Evolutionary conservation across 2,329 filamentous ascomycete species (phyloP), one percentile per base, ranked within the genome.

Genomic region (Purpureocillium lavendulum): DNA sequence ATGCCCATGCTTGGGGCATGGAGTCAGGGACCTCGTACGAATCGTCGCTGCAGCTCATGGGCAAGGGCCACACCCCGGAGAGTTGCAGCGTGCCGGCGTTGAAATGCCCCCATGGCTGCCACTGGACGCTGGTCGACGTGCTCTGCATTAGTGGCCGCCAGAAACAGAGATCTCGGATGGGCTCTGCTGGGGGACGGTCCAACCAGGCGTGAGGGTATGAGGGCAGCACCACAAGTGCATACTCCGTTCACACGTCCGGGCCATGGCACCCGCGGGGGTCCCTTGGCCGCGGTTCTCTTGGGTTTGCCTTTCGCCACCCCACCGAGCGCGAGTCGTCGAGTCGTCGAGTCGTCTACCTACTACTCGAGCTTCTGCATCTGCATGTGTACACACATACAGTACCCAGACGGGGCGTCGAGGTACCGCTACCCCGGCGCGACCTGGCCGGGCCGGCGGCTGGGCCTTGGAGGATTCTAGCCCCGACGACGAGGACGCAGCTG

Each of bases 141-240:
- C 44, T 48, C 45, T 57, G 58, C 58, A 59, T 60, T 57, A 59
- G 56, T 51, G 54, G 54, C 49, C 48, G 49, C 48, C 52, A 52
- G 44, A 52, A 26, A 45, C 45, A 54, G 49, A 59, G 52, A 59
- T 59, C 52, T 59, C 46, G 50, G 49, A 55, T 49, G 50, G n/a
- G n/a, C n/a, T 46, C 51, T 40, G 48, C 32, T 44, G 44, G 50
- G 45, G 45, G 50, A 45, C 47, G 48, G 44, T 45, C 48, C 48
- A 58, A 49, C 49, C 50, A 55, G 40, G 14, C 33, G 15, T 16
- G 3, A 36, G 35, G 35, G 32, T 16, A 26, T 10, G n/a, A n/a
- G n/a, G n/a, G n/a, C n/a, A n/a, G n/a, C n/a, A n/a, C n/a, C n/a
- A n/a, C n/a, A n/a, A n/a, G n/a, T n/a, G n/a, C n/a, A n/a, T n/a